phyloP scores from a whole-genome alignment of 768 basidiomycete species.

The Mycena vitilis region DNA sequence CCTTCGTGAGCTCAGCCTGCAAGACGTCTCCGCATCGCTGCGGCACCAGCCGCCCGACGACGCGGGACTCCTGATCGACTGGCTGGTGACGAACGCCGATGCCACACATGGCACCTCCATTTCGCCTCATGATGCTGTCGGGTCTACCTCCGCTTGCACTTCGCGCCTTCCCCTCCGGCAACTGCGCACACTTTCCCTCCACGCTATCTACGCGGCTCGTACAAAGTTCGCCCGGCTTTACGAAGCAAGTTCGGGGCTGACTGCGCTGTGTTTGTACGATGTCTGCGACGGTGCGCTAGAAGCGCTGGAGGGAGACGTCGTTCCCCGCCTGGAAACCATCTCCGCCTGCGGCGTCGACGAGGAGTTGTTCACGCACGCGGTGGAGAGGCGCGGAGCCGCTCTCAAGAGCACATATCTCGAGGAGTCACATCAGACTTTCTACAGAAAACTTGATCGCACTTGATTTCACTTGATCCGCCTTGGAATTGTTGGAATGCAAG shows the following conservation, averaged over 20 bases:
- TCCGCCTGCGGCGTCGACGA: slow-evolving; percentile 8
- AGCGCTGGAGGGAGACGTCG: slow-evolving; percentile 23
- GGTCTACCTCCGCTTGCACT: slow-evolving; percentile 15
- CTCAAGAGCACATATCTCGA: slow-evolving; percentile 5
- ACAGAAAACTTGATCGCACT: too few relatives aligned
- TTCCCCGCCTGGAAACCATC: slow-evolving; percentile 17
- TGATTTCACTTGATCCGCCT: too few relatives aligned
- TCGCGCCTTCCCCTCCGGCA: slow-evolving; percentile 39
- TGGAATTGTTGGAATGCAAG: too few relatives aligned
- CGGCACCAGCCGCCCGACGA: slow-evolving; percentile 49
- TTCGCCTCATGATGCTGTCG: slow-evolving; percentile 7
- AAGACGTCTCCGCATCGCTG: slow-evolving; percentile 58
- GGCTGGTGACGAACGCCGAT: slow-evolving; percentile 37
- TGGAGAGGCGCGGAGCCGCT: neutral
- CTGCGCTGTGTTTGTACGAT: slow-evolving; percentile 39
- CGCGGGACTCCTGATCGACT: slow-evolving; percentile 50
- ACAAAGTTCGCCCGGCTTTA: slow-evolving; percentile 42
- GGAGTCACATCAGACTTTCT: too few relatives aligned
- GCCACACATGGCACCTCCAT: slow-evolving; percentile 3
- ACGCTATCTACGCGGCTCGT: slow-evolving; percentile 41
- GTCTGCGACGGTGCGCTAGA: slow-evolving; percentile 41
- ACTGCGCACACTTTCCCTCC: slow-evolving; percentile 47
- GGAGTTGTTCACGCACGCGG: slow-evolving; percentile 7
- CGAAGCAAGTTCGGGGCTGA: slow-evolving; percentile 40
- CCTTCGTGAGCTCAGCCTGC: slow-evolving; percentile 53